Conservation (phyloP, 129 eudicot species). For the Glebionis coronaria region DNA sequence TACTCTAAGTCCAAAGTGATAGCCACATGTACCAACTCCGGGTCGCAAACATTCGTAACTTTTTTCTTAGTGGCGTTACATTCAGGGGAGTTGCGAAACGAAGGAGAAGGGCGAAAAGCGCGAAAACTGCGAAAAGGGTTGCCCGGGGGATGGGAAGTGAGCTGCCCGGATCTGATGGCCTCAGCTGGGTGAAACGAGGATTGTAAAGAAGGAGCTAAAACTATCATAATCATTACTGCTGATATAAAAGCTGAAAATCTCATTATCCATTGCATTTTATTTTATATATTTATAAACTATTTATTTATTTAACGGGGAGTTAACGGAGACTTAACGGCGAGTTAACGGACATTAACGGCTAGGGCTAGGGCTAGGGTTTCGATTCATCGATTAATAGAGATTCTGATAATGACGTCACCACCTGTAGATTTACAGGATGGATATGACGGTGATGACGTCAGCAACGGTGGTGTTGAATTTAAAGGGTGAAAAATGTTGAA, state of each 20-base stretch:
- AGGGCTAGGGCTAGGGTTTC: neutral
- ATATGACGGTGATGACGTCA: constrained; percentile 38
- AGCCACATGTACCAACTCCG: constrained; percentile 76
- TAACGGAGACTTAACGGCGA: constrained; percentile 1
- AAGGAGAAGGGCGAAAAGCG: constrained; percentile 44
- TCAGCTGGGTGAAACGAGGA: constrained; percentile 95
- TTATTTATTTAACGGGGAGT: neutral
- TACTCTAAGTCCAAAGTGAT: constrained; percentile 83
- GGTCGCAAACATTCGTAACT: constrained; percentile 76
- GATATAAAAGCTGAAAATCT: constrained; percentile 73
- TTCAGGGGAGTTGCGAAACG: constrained; percentile 54
- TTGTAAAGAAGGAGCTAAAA: constrained; percentile 72
- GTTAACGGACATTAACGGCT: neutral
- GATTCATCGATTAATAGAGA: too few species aligned
- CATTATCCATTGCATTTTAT: constrained; percentile 75
- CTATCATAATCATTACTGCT: constrained; percentile 64
- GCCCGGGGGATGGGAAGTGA: constrained; percentile 19
- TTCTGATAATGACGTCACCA: too few species aligned
- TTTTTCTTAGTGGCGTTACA: too few species aligned
- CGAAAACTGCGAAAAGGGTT: neutral
- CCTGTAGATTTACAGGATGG: constrained; percentile 5
- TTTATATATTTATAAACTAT: too few species aligned
- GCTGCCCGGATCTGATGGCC: constrained; percentile 65
- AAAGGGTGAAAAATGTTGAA: too few species aligned
- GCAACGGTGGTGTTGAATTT: constrained; percentile 32